Conservation (phyloP, 345 rosid genomes). For the Gossypium mustelinum region DNA sequence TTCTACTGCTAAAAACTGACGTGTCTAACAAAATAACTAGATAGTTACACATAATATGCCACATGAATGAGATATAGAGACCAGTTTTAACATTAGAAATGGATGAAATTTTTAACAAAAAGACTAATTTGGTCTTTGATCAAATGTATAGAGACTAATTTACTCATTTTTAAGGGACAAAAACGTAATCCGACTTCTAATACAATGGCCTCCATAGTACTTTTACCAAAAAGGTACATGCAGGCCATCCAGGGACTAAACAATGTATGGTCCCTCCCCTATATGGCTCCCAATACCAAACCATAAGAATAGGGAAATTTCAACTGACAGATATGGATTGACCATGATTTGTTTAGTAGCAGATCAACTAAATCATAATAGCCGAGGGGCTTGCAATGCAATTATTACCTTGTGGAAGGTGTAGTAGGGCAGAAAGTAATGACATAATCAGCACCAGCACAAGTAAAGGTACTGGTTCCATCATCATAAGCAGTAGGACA, state of each 20-base stretch:
- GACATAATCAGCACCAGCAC: conserved; percentile 29
- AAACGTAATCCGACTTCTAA: too few species aligned
- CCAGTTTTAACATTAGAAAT: too few species aligned
- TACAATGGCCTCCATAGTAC: too few species aligned
- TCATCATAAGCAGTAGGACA: conserved; percentile 43
- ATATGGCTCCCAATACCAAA: background rate
- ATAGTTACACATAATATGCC: too few species aligned
- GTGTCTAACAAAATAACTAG: too few species aligned
- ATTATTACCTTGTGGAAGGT: conserved; percentile 22
- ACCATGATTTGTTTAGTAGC: background rate
- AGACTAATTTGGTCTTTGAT: too few species aligned
- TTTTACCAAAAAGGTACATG: too few species aligned
- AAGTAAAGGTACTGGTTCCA: conserved; percentile 40
- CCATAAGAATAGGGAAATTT: too few species aligned
- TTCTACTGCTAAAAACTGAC: fast-evolving
- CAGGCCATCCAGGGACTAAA: background rate
- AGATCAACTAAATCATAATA: background rate
- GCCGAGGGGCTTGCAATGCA: background rate
- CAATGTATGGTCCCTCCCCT: background rate
- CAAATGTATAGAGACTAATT: too few species aligned
- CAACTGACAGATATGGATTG: background rate
- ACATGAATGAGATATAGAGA: too few species aligned
- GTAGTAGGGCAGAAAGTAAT: conserved; percentile 34
- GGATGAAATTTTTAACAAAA: too few species aligned
- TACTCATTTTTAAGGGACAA: too few species aligned